A percentile compares a stretch with the other conserved stretches of the same genome.
phyloP scores from a whole-genome alignment of 257 asterid species.

The Handroanthus guayacan region DNA sequence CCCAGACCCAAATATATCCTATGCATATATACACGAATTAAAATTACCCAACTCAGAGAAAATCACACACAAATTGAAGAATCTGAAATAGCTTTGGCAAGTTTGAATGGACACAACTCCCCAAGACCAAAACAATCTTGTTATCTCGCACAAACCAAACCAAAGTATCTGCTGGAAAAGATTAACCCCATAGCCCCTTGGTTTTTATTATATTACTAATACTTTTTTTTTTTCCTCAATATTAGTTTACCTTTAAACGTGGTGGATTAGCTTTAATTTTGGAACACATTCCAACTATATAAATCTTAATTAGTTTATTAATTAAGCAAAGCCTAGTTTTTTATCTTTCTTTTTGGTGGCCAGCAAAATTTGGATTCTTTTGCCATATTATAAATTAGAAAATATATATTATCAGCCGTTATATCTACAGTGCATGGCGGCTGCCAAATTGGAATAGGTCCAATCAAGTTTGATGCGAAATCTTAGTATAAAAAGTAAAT shows the following conservation, averaged over 20 bases:
- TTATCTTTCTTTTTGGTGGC: constrained; percentile 3
- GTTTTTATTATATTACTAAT: no score
- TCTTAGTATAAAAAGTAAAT: background rate
- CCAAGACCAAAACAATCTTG: constrained; percentile 50
- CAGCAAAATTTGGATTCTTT: constrained; percentile 28
- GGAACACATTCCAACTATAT: constrained; percentile 39
- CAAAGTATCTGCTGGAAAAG: constrained; percentile 53
- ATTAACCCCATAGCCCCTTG: constrained; percentile 39
- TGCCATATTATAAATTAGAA: background rate
- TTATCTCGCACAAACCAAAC: constrained; percentile 27
- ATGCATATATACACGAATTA: no score
- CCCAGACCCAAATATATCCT: no score
- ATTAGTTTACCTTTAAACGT: constrained; percentile 44
- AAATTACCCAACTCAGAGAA: no score
- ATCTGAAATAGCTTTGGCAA: constrained; percentile 45
- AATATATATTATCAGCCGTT: background rate
- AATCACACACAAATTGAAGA: constrained; percentile 34
- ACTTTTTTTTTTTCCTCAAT: background rate
- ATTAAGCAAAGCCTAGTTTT: background rate
- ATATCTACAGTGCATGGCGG: constrained; percentile 46
- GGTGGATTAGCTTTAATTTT: constrained; percentile 58
- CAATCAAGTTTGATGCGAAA: background rate
- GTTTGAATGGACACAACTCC: constrained; percentile 55
- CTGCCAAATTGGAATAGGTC: background rate
- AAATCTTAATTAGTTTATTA: background rate